Base-by-base conservation (phyloP, 371 early-diverging fungal genomes). In the Quaeritorhiza haematococci region DNA sequence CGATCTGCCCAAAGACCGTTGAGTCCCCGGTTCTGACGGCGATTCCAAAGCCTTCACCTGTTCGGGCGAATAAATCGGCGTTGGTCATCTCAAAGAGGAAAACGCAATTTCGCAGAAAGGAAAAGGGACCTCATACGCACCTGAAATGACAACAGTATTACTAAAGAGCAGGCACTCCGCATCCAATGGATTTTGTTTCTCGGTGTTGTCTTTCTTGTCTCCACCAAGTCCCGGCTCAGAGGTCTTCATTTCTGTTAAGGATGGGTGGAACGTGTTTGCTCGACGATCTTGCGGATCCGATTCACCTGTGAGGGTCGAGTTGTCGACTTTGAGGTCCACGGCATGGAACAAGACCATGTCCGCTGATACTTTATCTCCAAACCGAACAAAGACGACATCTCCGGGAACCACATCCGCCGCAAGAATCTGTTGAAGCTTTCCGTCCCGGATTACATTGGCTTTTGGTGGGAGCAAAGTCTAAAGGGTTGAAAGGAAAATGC, bases 201-300 rank as follows among this genome's bases (percentile, higher is more conserved):
- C n/a, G n/a, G n/a, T n/a, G n/a, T n/a, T n/a, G n/a, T n/a, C n/a
- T n/a, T n/a, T n/a, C n/a, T n/a, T n/a, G n/a, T n/a, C n/a, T n/a
- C n/a, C n/a, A n/a, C n/a, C n/a, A n/a, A n/a, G n/a, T n/a, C n/a
- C n/a, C n/a, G n/a, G n/a, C n/a, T n/a, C n/a, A n/a, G n/a, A n/a
- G n/a, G n/a, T n/a, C n/a, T n/a, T n/a, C n/a, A n/a, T n/a, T n/a
- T n/a, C n/a, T n/a, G n/a, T n/a, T n/a, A n/a, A n/a, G 47, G 67
- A 62, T 2, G 74, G 73, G 63, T 86, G 88, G 21, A 46, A 55
- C 0, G 74, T 59, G 1, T 24, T 49, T 3, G 56, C 29, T 3
- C 49, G 55, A 41, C 94, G 84, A 59, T 86, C 86, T 68, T 62
- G 55, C 7, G 76, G 75, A 34, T 78, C 81, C 17, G 61, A 42